Evolutionary conservation across 352 stramenopile genomes (phyloP).

Genomic region (Pythium phragmiticola): DNA sequence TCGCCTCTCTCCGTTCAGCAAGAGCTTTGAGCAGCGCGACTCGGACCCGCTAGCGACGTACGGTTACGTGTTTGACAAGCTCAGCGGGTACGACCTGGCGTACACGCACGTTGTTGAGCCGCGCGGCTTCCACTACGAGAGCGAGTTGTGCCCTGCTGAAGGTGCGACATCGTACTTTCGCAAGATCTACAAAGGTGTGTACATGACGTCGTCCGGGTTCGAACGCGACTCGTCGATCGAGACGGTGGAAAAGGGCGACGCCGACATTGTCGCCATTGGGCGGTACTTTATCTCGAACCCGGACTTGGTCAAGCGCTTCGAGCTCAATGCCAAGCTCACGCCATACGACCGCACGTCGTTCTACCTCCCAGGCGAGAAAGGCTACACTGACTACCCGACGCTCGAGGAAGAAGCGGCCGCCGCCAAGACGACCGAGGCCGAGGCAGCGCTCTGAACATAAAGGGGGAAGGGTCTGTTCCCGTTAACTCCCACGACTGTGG

Average conservation of each 20-base stretch:
- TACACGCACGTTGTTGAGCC: slow-evolving; percentile 66
- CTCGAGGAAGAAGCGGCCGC: neutral
- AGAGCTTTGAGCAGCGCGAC: slow-evolving; percentile 19
- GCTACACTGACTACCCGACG: slow-evolving; percentile 1
- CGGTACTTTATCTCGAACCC: slow-evolving; percentile 76
- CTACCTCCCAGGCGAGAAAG: slow-evolving; percentile 26
- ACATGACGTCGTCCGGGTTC: slow-evolving; percentile 60
- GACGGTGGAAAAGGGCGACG: slow-evolving; percentile 45
- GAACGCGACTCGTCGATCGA: slow-evolving; percentile 38
- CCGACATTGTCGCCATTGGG: slow-evolving; percentile 64
- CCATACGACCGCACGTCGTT: slow-evolving; percentile 27
- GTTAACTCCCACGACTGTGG: neutral
- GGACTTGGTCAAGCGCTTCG: slow-evolving; percentile 58
- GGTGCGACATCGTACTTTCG: slow-evolving; percentile 42
- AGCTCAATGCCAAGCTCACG: slow-evolving; percentile 17
- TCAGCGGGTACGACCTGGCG: slow-evolving; percentile 57
- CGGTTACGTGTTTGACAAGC: slow-evolving; percentile 42
- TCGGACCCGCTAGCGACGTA: slow-evolving; percentile 33
- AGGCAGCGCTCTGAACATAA: neutral
- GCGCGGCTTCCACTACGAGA: slow-evolving; percentile 37
- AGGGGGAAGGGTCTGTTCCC: too few relatives aligned
- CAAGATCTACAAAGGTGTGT: slow-evolving; percentile 50
- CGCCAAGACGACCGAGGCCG: neutral
- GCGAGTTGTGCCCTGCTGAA: slow-evolving; percentile 11
- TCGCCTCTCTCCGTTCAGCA: slow-evolving; percentile 26